Percentiles rank a stretch among this genome's conserved stretches.
Evolutionary conservation across 192 early-diverging fungal genomes (phyloP).

Genomic region (Entomortierella chlamydospora): DNA sequence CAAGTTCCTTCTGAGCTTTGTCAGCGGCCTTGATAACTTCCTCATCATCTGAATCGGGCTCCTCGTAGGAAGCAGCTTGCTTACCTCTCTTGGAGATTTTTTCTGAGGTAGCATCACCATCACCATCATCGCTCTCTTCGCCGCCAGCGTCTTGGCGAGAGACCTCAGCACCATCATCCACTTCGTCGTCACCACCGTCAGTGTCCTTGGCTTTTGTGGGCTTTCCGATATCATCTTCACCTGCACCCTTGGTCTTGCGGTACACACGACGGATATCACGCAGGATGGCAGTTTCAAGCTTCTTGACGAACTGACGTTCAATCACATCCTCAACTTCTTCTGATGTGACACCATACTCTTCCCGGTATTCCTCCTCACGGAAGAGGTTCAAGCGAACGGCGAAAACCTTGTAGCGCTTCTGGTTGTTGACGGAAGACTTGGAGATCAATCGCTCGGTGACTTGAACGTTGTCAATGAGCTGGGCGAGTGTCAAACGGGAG

Average conservation of each 20-base stretch:
- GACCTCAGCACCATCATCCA: slow-evolving; percentile 61
- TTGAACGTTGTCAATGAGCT: slow-evolving; percentile 88
- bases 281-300: slow-evolving; percentile 80
- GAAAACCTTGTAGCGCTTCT: slow-evolving; percentile 79
- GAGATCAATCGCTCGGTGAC: slow-evolving; percentile 81
- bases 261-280: slow-evolving; percentile 77
- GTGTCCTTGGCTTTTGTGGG: slow-evolving; percentile 49
- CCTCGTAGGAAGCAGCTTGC: slow-evolving; percentile 84
- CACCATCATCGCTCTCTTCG: slow-evolving; percentile 69
- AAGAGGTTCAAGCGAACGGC: slow-evolving; percentile 89
- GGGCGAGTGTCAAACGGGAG: slow-evolving; percentile 78
- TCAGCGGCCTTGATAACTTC: slow-evolving; percentile 58
- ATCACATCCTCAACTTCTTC: slow-evolving; percentile 80
- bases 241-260: slow-evolving; percentile 54
- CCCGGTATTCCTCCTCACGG: slow-evolving; percentile 77
- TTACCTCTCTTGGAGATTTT: slow-evolving; percentile 69
- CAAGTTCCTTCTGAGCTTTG: slow-evolving; percentile 49
- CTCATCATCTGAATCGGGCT: slow-evolving; percentile 88
- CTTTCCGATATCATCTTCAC: slow-evolving; percentile 51
- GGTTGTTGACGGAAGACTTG: slow-evolving; percentile 56
- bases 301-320: slow-evolving; percentile 76
- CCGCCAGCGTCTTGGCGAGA: slow-evolving; percentile 43
- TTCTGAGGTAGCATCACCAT: slow-evolving; percentile 79
- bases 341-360: slow-evolving; percentile 79
- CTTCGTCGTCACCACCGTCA: slow-evolving; percentile 61